These are phyloP conservation scores for Withania somnifera DNA, from an alignment of 305 asterid genomes.

Conservation along the genomic window DNA sequence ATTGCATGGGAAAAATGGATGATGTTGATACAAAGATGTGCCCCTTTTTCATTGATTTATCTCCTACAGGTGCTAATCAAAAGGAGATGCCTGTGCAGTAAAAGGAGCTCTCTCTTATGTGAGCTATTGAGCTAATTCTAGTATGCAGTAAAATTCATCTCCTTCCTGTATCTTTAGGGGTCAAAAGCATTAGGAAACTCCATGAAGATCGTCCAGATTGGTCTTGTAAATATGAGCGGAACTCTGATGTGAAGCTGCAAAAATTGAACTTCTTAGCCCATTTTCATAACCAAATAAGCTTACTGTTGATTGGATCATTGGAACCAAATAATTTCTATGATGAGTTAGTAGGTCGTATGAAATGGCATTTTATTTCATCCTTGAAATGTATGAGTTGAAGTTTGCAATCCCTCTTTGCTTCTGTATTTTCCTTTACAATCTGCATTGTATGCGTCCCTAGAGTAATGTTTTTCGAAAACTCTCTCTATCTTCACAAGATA, in stretches of 20 bases:
- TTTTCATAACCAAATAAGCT: background rate
- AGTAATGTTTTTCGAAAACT: background rate
- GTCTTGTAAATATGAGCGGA: background rate
- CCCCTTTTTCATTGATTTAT: conserved; percentile 52
- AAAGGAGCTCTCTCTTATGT: conserved; percentile 28
- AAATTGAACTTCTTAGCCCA: background rate
- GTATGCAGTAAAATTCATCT: background rate
- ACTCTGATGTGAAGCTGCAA: background rate
- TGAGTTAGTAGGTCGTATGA: background rate
- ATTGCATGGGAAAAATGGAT: conserved; percentile 38
- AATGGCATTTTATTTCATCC: background rate
- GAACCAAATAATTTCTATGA: background rate
- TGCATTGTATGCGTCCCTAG: background rate
- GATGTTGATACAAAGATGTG: conserved; percentile 42
- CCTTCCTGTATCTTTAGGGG: background rate
- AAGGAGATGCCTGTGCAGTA: conserved; percentile 39
- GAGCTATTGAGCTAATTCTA: conserved; percentile 22
- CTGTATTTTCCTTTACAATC: background rate
- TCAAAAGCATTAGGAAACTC: background rate
- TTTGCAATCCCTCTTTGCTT: background rate
- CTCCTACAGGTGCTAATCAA: conserved; percentile 67
- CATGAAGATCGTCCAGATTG: background rate
- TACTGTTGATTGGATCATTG: background rate
- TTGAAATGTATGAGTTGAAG: background rate
- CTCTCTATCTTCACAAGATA: background rate